These are phyloP conservation scores for Berberis thunbergii DNA, from an alignment of 164 flowering plant species.

Conservation along the genomic window DNA sequence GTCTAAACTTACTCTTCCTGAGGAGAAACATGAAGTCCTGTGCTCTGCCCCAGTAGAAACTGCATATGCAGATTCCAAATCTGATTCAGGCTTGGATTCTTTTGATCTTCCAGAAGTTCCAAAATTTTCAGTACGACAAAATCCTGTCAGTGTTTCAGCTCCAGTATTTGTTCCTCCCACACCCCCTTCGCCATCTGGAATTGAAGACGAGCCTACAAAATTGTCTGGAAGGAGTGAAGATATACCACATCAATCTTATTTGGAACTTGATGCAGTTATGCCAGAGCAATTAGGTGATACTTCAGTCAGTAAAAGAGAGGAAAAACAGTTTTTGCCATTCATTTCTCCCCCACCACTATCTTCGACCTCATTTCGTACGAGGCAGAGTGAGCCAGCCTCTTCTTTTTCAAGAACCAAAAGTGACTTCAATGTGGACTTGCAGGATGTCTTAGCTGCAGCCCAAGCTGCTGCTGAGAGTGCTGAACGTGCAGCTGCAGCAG, in stretches of 20 bases:
- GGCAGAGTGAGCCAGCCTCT: conserved; percentile 9
- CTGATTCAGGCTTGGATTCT: conserved; percentile 45
- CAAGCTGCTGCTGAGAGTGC: conserved; percentile 85
- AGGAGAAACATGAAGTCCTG: conserved; percentile 53
- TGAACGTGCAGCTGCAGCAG: conserved; percentile 91
- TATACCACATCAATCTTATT: conserved; percentile 5
- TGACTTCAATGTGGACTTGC: conserved; percentile 43
- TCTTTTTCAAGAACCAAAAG: conserved; percentile 22
- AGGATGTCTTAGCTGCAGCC: conserved; percentile 89
- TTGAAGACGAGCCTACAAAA: conserved; percentile 17
- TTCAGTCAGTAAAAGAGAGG: conserved; percentile 19
- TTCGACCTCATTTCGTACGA: conserved; percentile 24
- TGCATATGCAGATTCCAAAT: conserved; percentile 30
- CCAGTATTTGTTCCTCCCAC: conserved; percentile 23
- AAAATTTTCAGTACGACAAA: conserved; percentile 33
- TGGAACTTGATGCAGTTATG: conserved; percentile 19
- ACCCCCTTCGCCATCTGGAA: conserved; percentile 20
- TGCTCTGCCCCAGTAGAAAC: conserved; percentile 23
- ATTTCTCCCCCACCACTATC: conserved; percentile 46
- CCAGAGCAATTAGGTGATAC: conserved; percentile 13
- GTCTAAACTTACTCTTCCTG: conserved; percentile 61
- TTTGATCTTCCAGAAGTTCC: conserved; percentile 89
- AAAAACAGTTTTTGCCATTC: conserved; percentile 62
- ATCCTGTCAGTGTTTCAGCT: conserved; percentile 17
- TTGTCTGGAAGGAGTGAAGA: conserved; percentile 15